phyloP scores from a whole-genome alignment of 2,329 filamentous ascomycete species.

The Diaporthe citri region DNA sequence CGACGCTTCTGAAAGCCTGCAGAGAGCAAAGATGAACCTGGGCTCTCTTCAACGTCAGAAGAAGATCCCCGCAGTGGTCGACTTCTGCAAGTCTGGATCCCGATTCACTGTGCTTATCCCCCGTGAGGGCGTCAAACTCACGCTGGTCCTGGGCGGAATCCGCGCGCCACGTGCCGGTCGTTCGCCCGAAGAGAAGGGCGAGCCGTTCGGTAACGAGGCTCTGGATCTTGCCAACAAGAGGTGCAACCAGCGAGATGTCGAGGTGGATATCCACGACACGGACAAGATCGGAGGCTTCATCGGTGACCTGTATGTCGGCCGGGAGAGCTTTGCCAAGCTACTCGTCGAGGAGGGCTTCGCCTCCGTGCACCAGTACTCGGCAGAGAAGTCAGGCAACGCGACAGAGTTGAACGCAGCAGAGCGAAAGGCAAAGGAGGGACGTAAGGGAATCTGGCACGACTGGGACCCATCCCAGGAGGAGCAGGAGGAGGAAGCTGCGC shows the following conservation, averaged over 20 bases:
- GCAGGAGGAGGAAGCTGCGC: constrained; percentile 67
- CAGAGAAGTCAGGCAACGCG: constrained; percentile 93
- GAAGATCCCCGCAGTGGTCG: constrained; percentile 92
- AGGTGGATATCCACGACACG: constrained; percentile 93
- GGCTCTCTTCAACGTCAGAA: constrained; percentile 90
- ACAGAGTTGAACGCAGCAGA: constrained; percentile 90
- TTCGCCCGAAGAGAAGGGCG: constrained; percentile 82
- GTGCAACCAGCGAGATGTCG: constrained; percentile 93
- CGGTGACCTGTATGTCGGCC: constrained; percentile 91
- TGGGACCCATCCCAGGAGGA: constrained; percentile 92
- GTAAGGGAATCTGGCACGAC: constrained; percentile 91
- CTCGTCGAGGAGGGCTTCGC: constrained; percentile 95
- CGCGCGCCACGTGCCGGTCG: constrained; percentile 86
- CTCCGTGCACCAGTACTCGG: constrained; percentile 92
- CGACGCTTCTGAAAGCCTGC: constrained; percentile 91
- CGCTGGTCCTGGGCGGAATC: constrained; percentile 93
- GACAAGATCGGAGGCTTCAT: constrained; percentile 99
- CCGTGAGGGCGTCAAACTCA: constrained; percentile 93
- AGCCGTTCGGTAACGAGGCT: constrained; percentile 96
- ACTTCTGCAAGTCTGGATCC: constrained; percentile 97
- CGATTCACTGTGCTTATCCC: constrained; percentile 93
- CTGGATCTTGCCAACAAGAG: constrained; percentile 90
- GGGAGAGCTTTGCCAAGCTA: constrained; percentile 94
- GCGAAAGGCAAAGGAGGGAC: constrained; percentile 86
- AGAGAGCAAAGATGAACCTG: constrained; percentile 96